These are phyloP conservation scores for Thinopyrum elongatum DNA, from an alignment of 176 grass and related monocot genomes.

Conservation along the genomic window DNA sequence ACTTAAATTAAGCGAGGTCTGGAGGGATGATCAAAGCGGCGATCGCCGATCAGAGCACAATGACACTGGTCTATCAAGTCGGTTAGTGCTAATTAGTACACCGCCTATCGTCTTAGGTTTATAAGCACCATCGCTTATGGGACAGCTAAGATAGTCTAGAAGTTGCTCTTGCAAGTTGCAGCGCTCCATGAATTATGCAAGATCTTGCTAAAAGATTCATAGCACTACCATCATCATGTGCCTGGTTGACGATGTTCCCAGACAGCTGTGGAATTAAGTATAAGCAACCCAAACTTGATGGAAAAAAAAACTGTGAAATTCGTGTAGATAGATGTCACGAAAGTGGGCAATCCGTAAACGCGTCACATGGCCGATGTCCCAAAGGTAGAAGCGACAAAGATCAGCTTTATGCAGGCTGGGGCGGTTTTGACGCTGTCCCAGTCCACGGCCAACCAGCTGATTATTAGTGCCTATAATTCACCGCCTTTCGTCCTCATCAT, in stretches of 20 bases:
- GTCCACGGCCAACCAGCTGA: neutral
- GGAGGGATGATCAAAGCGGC: neutral
- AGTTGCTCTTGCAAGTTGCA: neutral
- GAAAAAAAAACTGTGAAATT: too few relatives aligned
- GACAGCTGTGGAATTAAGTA: neutral
- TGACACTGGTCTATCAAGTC: neutral
- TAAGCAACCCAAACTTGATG: neutral
- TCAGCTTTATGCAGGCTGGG: slow-evolving; percentile 15
- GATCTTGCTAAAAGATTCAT: neutral
- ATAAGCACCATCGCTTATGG: neutral
- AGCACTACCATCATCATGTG: neutral
- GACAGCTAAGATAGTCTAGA: neutral
- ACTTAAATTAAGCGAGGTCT: neutral
- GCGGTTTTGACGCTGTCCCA: slow-evolving; percentile 22
- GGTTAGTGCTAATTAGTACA: neutral
- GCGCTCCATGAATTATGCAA: neutral
- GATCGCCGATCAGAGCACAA: neutral
- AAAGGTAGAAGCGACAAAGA: slow-evolving; percentile 17
- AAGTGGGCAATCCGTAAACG: neutral
- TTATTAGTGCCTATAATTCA: neutral
- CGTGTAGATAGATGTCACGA: too few relatives aligned
- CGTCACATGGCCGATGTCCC: neutral
- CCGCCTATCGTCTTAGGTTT: neutral
- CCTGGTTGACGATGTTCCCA: neutral
- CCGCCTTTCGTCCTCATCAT: neutral